Evolutionary conservation across 1,139 yeast species (phyloP).

Genomic region (Pichia sp.): DNA sequence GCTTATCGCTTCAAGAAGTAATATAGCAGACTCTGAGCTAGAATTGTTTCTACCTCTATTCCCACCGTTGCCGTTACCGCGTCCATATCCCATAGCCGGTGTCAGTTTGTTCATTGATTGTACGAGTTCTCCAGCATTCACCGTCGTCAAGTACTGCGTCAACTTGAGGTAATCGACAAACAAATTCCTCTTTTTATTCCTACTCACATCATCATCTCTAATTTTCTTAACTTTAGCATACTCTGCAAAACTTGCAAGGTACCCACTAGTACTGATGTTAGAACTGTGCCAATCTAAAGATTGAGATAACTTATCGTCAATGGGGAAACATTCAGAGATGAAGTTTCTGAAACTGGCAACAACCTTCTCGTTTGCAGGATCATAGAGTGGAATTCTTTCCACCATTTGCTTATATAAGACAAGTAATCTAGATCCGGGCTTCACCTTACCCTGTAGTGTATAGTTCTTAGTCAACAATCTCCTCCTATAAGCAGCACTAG

Average conservation of each 20-base stretch:
- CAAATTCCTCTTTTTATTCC: not conserved
- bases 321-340: slow-evolving; percentile 20
- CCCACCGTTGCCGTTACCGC: no score
- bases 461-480: slow-evolving; percentile 19
- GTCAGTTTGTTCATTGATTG: not conserved
- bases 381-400: slow-evolving; percentile 14
- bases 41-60: no score
- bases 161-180: slow-evolving; percentile 3
- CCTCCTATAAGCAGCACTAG: slow-evolving; percentile 11
- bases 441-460: slow-evolving; percentile 22
- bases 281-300: slow-evolving; percentile 23
- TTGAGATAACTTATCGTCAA: slow-evolving; percentile 23
- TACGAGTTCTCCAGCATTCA: not conserved
- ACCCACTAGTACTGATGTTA: slow-evolving; percentile 7
- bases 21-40: no score
- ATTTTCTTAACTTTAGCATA: not conserved
- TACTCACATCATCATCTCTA: no score
- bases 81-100: no score
- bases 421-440: slow-evolving; percentile 26
- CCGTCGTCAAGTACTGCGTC: slow-evolving; percentile 1
- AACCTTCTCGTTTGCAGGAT: slow-evolving; percentile 16
- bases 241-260: slow-evolving; percentile 1
- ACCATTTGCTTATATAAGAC: slow-evolving; percentile 22
- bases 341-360: slow-evolving; percentile 18
- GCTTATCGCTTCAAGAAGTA: not conserved